These are phyloP conservation scores for Diutina ranongensis DNA, from an alignment of 1,139 yeast genomes.

Conservation along the genomic window DNA sequence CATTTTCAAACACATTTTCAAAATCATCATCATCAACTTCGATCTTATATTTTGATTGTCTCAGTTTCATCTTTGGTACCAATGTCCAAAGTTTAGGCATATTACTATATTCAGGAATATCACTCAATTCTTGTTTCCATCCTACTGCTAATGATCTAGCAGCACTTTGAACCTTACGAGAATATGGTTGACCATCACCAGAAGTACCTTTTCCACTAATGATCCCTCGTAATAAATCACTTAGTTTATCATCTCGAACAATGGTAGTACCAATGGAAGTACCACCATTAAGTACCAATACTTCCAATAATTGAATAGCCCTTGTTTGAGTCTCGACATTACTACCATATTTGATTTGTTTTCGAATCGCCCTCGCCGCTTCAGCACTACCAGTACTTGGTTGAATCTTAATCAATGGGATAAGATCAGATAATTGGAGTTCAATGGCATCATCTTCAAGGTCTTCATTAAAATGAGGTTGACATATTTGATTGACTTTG, in stretches of 20 bases:
- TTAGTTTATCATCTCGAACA: constrained; percentile 61
- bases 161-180: constrained; percentile 34
- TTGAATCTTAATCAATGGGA: constrained; percentile 29
- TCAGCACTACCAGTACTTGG: constrained; percentile 10
- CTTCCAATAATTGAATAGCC: constrained; percentile 61
- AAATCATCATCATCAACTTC: background rate
- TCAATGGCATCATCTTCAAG: constrained; percentile 21
- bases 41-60: background rate
- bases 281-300: constrained; percentile 71
- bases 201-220: constrained; percentile 24
- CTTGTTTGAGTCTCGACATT: constrained; percentile 43
- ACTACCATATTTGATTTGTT: constrained; percentile 78
- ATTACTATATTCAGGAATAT: constrained; percentile 37
- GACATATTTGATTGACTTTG: constrained; percentile 33
- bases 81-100: constrained; percentile 36
- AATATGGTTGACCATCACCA: constrained; percentile 28
- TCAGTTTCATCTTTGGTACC: constrained; percentile 15
- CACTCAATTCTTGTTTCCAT: constrained; percentile 51
- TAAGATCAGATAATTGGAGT: constrained; percentile 25
- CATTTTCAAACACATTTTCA: background rate
- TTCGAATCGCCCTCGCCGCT: constrained; percentile 57
- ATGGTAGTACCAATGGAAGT: constrained; percentile 30
- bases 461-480: constrained; percentile 23
- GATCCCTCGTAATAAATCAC: constrained; percentile 52
- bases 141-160: constrained; percentile 41